Conservation (phyloP, 2,329 filamentous ascomycete species). For the Fusarium marasasianum region DNA sequence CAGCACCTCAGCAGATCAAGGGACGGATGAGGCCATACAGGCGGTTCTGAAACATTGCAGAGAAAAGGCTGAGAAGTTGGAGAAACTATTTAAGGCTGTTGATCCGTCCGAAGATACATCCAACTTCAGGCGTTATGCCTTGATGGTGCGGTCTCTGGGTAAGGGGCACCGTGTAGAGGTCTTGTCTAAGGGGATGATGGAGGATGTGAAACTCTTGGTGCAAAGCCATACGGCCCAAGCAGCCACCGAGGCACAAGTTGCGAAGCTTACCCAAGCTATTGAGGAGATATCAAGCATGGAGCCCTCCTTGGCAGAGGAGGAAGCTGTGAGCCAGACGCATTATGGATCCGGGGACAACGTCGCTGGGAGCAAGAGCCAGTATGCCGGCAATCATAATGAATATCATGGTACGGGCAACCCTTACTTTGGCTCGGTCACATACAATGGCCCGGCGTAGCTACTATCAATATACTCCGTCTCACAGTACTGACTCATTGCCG, state of each 20-base stretch:
- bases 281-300: no score
- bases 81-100: neutral
- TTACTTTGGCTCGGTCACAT: no score
- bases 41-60: neutral
- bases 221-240: neutral
- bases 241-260: neutral
- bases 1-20: no score
- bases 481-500: no score
- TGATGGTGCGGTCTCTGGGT: neutral
- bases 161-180: neutral
- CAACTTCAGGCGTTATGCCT: neutral
- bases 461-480: no score
- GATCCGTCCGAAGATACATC: fast-evolving
- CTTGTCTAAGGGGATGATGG: neutral
- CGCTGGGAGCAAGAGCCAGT: no score
- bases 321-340: neutral
- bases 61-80: neutral
- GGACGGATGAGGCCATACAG: neutral
- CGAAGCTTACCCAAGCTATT: no score
- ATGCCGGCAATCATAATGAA: no score
- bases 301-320: neutral
- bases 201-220: neutral
- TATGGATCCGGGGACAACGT: no score
- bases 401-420: no score
- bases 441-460: no score